Evolutionary conservation across 768 basidiomycete genomes (phyloP).

Genomic region (Suillus discolor): DNA sequence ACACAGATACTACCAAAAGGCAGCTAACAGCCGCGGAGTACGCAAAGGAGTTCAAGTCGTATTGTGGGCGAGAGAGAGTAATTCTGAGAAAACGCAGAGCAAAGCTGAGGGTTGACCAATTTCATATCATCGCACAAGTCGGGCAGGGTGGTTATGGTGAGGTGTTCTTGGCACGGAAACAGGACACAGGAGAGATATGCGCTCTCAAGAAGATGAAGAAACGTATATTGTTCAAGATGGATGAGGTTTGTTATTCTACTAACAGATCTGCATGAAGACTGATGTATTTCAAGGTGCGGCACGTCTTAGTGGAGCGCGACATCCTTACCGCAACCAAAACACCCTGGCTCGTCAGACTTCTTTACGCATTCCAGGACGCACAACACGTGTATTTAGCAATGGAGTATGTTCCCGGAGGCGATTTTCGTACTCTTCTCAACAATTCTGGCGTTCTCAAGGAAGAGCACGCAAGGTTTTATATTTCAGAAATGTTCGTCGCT

Average conservation of each 20-base stretch:
- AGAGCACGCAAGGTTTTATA: slow-evolving; percentile 96
- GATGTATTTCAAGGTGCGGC: slow-evolving; percentile 70
- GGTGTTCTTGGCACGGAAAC: slow-evolving; percentile 93
- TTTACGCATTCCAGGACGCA: slow-evolving; percentile 97
- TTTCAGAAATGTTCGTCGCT: slow-evolving; percentile 95
- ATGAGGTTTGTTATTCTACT: slow-evolving; percentile 65
- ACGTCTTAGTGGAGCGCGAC: slow-evolving; percentile 96
- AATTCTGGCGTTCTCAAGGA: slow-evolving; percentile 98
- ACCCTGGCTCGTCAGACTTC: slow-evolving; percentile 91
- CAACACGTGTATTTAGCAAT: slow-evolving; percentile 94
- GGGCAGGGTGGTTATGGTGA: slow-evolving; percentile 99
- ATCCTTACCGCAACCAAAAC: slow-evolving; percentile 97
- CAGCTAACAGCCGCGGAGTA: slow-evolving; percentile 57
- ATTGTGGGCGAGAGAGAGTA: slow-evolving; percentile 92
- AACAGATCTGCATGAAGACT: slow-evolving; percentile 1
- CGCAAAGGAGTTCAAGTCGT: slow-evolving; percentile 85
- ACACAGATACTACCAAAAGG: slow-evolving; percentile 76
- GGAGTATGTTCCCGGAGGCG: slow-evolving; percentile 99
- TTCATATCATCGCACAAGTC: slow-evolving; percentile 98
- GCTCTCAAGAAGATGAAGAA: slow-evolving; percentile 98
- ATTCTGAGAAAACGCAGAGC: slow-evolving; percentile 89
- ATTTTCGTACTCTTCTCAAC: slow-evolving; percentile 96
- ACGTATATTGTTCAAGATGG: slow-evolving; percentile 95
- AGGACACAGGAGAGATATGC: slow-evolving; percentile 94
- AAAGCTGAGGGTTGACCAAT: slow-evolving; percentile 91